Evolutionary conservation across 1,139 yeast species (phyloP).

Genomic region (Sporopachydermia cereana): DNA sequence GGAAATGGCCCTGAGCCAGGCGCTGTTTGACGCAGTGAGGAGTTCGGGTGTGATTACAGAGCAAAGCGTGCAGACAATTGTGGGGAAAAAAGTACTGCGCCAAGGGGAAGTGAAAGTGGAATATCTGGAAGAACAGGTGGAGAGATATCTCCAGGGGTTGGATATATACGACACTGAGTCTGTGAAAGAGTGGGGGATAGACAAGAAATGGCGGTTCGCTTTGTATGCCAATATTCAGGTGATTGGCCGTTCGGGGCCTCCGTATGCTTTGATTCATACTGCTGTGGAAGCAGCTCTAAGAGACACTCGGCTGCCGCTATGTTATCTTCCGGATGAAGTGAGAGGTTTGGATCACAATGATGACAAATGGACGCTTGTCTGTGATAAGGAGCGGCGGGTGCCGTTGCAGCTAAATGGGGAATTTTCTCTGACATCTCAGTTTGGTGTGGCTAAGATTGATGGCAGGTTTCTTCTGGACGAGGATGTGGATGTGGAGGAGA

Average conservation of each 20-base stretch:
- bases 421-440: slow-evolving; percentile 37
- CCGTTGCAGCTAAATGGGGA: slow-evolving; percentile 43
- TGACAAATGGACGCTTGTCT: background rate
- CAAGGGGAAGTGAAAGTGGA: slow-evolving; percentile 23
- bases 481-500: slow-evolving; percentile 20
- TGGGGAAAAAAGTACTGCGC: slow-evolving; percentile 41
- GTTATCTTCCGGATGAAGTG: slow-evolving; percentile 44
- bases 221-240: slow-evolving; percentile 68
- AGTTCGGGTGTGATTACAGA: slow-evolving; percentile 43
- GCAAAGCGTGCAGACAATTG: slow-evolving; percentile 33
- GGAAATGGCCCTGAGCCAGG: slow-evolving; percentile 74
- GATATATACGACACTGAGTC: slow-evolving; percentile 9
- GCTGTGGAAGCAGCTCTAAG: slow-evolving; percentile 55
- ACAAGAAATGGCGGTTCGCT: slow-evolving; percentile 46
- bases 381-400: slow-evolving; percentile 30
- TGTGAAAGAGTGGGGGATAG: slow-evolving; percentile 24
- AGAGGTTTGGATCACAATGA: background rate
- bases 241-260: slow-evolving; percentile 71
- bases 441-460: slow-evolving; percentile 44
- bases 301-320: slow-evolving; percentile 50
- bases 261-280: slow-evolving; percentile 67
- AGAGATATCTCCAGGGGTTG: slow-evolving; percentile 17
- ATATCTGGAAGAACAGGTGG: slow-evolving; percentile 29
- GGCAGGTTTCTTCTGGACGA: slow-evolving; percentile 23
- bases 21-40: slow-evolving; percentile 44